These are phyloP conservation scores for Ogataea allantospora DNA, from an alignment of 805 yeast genomes.

Conservation along the genomic window DNA sequence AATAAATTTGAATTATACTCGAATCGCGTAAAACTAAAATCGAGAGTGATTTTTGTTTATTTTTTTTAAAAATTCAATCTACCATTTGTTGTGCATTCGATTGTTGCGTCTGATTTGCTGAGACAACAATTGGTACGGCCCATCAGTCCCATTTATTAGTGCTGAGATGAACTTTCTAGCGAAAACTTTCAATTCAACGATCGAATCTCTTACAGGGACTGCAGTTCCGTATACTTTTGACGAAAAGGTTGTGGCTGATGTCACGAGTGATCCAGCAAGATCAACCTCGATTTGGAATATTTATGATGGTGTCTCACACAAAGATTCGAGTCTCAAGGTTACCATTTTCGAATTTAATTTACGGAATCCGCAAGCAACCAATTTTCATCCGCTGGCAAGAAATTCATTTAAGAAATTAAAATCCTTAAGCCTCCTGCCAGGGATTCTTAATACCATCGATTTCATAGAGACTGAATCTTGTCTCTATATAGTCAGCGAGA, in stretches of 20 bases:
- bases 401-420: slow-evolving; percentile 49
- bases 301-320: slow-evolving; percentile 54
- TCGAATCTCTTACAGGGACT: slow-evolving; percentile 56
- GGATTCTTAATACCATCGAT: slow-evolving; percentile 61
- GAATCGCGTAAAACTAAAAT: not conserved
- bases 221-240: slow-evolving; percentile 59
- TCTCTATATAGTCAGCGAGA: slow-evolving; percentile 66
- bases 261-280: slow-evolving; percentile 27
- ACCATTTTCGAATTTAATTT: slow-evolving; percentile 66
- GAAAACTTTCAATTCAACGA: slow-evolving; percentile 51
- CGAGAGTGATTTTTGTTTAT: not conserved
- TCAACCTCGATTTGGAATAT: slow-evolving; percentile 55
- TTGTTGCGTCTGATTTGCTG: not conserved
- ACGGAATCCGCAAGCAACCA: slow-evolving; percentile 35
- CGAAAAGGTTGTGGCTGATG: slow-evolving; percentile 35
- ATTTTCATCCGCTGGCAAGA: slow-evolving; percentile 38
- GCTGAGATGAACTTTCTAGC: slow-evolving; percentile 70
- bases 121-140: too few relatives aligned
- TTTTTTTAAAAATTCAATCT: not conserved
- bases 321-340: slow-evolving; percentile 48
- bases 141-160: not conserved
- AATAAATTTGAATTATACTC: not conserved
- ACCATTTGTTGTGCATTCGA: not conserved
- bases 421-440: slow-evolving; percentile 61
- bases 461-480: slow-evolving; percentile 58